Evolutionary conservation across 257 asterid species (phyloP).

Genomic region (Verbascum thapsus): DNA sequence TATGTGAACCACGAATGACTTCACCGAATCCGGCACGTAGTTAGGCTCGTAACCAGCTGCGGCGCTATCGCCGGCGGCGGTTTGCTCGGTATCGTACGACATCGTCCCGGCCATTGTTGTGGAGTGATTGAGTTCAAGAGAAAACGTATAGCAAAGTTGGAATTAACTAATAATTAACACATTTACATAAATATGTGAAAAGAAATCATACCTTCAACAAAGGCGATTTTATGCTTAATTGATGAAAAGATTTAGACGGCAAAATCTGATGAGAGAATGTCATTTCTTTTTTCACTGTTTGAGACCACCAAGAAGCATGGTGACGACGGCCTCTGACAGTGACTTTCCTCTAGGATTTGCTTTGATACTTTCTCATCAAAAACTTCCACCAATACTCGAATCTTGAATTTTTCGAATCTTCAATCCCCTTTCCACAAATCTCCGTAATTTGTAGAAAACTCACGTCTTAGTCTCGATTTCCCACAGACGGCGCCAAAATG

Average conservation of each 20-base stretch:
- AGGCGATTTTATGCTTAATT: slow-evolving; percentile 36
- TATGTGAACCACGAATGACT: slow-evolving; percentile 84
- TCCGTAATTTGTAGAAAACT: no score
- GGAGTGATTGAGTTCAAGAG: background rate
- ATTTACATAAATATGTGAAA: background rate
- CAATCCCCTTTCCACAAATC: no score
- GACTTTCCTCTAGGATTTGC: no score
- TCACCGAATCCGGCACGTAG: slow-evolving; percentile 88
- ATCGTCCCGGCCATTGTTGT: slow-evolving; percentile 56
- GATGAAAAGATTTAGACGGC: slow-evolving; percentile 30
- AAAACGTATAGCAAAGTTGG: background rate
- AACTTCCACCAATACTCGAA: no score
- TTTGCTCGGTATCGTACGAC: slow-evolving; percentile 57
- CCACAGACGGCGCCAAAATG: no score
- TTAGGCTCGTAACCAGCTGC: slow-evolving; percentile 67
- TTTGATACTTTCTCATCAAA: no score
- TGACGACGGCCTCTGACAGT: no score
- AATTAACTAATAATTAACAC: background rate
- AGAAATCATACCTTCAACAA: slow-evolving; percentile 52
- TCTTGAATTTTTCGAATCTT: no score
- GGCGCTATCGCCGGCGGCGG: slow-evolving; percentile 39
- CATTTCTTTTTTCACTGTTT: slow-evolving; percentile 41
- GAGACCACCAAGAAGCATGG: no score
- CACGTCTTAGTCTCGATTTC: no score
- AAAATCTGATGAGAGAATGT: slow-evolving; percentile 44